A percentile compares a stretch with the other conserved stretches of the same genome.
These are phyloP conservation scores for Mortierella antarctica DNA, from an alignment of 192 early-diverging fungal species.

Conservation along the genomic window DNA sequence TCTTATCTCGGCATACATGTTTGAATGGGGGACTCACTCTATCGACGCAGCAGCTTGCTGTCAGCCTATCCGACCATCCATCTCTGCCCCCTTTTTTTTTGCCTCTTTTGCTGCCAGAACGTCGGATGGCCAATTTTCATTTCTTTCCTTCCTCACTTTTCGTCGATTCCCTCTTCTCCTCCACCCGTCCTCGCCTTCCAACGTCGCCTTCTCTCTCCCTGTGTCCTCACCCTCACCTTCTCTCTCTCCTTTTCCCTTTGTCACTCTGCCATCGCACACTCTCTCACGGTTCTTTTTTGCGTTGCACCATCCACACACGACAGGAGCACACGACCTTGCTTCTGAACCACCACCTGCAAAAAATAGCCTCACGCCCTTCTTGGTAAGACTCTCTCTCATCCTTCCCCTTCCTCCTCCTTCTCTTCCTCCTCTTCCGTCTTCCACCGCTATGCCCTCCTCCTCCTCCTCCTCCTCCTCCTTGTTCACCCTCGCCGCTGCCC, in stretches of 20 bases:
- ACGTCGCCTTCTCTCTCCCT: background rate
- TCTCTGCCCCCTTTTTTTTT: no score
- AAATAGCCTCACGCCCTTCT: background rate
- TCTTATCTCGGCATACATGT: no score
- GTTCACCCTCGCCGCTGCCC: background rate
- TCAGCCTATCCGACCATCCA: no score
- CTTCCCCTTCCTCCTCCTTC: background rate
- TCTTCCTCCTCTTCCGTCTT: slow-evolving; percentile 1
- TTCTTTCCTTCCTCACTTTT: no score
- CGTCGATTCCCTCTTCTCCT: no score
- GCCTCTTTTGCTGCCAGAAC: no score
- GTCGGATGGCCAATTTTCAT: no score
- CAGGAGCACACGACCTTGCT: background rate
- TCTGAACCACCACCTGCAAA: background rate
- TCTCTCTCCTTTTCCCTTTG: background rate
- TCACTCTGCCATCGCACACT: no score
- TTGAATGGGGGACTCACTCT: no score
- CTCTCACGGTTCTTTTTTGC: no score
- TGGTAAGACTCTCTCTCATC: background rate
- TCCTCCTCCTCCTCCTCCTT: slow-evolving; percentile 1
- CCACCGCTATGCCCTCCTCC: background rate
- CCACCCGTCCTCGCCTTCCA: no score
- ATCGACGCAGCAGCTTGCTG: no score
- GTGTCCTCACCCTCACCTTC: background rate
- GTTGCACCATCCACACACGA: background rate